phyloP scores from a whole-genome alignment of 495 filamentous ascomycete genomes.

The Tuber umbilicatum region DNA sequence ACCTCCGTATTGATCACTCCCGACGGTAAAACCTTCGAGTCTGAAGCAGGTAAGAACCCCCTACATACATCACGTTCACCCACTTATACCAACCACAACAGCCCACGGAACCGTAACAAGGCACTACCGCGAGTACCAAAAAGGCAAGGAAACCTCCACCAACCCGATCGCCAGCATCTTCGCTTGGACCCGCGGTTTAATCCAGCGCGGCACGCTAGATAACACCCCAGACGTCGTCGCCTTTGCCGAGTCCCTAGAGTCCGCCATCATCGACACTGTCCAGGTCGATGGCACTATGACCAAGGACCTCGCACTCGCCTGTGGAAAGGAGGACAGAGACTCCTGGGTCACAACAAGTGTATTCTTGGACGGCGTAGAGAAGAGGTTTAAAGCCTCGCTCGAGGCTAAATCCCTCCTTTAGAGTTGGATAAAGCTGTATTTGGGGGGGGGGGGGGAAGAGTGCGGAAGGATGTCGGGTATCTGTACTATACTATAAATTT shows the following conservation, averaged over 20 bases:
- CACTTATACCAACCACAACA: neutral
- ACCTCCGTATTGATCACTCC: slow-evolving; percentile 94
- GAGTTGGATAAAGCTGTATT: neutral
- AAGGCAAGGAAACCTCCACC: slow-evolving; percentile 90
- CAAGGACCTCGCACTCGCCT: slow-evolving; percentile 89
- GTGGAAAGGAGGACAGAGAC: slow-evolving; percentile 71
- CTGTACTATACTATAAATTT: neutral
- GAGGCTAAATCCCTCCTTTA: slow-evolving; percentile 12
- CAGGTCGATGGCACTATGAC: slow-evolving; percentile 95
- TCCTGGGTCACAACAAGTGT: slow-evolving; percentile 83
- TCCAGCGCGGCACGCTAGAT: slow-evolving; percentile 86
- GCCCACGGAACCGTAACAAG: slow-evolving; percentile 97
- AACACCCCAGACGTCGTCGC: slow-evolving; percentile 76
- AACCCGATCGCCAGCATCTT: slow-evolving; percentile 99
- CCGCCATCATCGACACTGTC: slow-evolving; percentile 90
- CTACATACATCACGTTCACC: neutral
- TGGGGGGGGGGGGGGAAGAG: neutral
- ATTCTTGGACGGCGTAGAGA: slow-evolving; percentile 85
- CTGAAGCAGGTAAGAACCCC: slow-evolving; percentile 57
- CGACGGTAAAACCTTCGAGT: slow-evolving; percentile 90
- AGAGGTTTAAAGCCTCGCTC: slow-evolving; percentile 57
- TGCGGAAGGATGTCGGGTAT: neutral
- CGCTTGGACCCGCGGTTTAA: slow-evolving; percentile 94
- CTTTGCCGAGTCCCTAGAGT: slow-evolving; percentile 85
- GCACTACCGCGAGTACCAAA: slow-evolving; percentile 98